phyloP scores from a whole-genome alignment of 2,329 filamentous ascomycete genomes.

The Rutstroemia sp. region DNA sequence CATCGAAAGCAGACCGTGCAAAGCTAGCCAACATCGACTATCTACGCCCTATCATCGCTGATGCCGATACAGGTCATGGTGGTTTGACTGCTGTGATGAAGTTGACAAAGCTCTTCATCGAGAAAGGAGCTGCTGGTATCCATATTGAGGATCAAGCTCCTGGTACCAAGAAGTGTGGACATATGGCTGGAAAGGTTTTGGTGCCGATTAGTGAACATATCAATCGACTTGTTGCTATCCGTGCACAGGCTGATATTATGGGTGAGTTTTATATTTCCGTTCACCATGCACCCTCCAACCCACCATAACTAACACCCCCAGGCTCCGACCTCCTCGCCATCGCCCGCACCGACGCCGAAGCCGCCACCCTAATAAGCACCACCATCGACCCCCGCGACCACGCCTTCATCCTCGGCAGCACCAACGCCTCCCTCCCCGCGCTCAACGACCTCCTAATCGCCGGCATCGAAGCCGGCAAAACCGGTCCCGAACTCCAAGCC shows the following conservation, averaged over 20 bases:
- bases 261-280: conserved; percentile 39
- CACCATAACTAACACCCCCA: conserved; percentile 26
- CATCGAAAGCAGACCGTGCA: conserved; percentile 61
- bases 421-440: conserved; percentile 76
- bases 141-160: conserved; percentile 98
- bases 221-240: conserved; percentile 92
- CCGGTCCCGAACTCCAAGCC: conserved; percentile 71
- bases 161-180: conserved; percentile 98
- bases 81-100: conserved; percentile 99
- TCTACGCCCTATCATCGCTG: conserved; percentile 89
- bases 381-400: conserved; percentile 96
- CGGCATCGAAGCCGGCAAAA: conserved; percentile 77
- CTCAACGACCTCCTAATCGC: conserved; percentile 86
- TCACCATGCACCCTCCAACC: conserved; percentile 9
- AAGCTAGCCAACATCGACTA: conserved; percentile 81
- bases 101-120: conserved; percentile 94
- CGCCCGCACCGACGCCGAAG: conserved; percentile 94
- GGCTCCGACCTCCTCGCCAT: conserved; percentile 81
- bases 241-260: conserved; percentile 98
- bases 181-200: conserved; percentile 98
- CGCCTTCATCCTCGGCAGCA: conserved; percentile 82
- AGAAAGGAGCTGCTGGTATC: conserved; percentile 93
- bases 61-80: conserved; percentile 95
- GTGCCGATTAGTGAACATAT: conserved; percentile 98
- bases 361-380: conserved; percentile 91